phyloP scores from a whole-genome alignment of 2,329 filamentous ascomycete species.

The Fusarium sp. region DNA sequence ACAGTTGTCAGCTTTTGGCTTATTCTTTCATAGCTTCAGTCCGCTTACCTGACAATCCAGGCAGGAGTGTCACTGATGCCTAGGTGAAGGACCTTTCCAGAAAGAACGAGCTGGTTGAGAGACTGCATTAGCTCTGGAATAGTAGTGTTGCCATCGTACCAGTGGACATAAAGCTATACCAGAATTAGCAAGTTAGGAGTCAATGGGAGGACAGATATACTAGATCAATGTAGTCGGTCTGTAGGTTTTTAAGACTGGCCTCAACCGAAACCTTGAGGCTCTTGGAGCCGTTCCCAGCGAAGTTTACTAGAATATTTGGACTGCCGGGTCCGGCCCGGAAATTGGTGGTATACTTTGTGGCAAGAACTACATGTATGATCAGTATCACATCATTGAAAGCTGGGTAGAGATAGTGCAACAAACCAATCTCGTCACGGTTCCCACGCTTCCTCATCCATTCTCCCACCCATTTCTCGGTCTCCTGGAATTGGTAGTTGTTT shows the following conservation, averaged over 20 bases:
- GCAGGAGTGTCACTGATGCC: conserved; percentile 78
- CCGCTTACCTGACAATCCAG: conserved; percentile 69
- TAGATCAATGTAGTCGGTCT: conserved; percentile 78
- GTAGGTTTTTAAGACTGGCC: conserved; percentile 69
- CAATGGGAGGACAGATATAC: conserved; percentile 50
- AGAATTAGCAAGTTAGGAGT: not conserved
- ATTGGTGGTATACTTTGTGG: conserved; percentile 76
- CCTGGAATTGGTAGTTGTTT: conserved; percentile 74
- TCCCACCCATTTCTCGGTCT: conserved; percentile 76
- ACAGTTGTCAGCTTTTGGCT: conserved; percentile 11
- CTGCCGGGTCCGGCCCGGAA: conserved; percentile 61
- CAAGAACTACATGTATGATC: conserved; percentile 64
- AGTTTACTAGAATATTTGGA: conserved; percentile 64
- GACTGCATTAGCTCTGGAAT: conserved; percentile 78
- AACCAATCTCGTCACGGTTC: conserved; percentile 74
- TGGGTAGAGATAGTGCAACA: conserved; percentile 31
- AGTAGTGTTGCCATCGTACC: conserved; percentile 77
- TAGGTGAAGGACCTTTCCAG: conserved; percentile 74
- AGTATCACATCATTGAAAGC: not conserved
- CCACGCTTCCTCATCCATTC: conserved; percentile 76
- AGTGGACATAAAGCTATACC: conserved; percentile 69
- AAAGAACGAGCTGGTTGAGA: conserved; percentile 69
- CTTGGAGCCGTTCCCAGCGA: conserved; percentile 72
- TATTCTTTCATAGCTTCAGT: not conserved
- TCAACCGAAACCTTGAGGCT: conserved; percentile 68